Base-by-base conservation (phyloP, 2,329 filamentous ascomycete species). In the Claviceps sp. region DNA sequence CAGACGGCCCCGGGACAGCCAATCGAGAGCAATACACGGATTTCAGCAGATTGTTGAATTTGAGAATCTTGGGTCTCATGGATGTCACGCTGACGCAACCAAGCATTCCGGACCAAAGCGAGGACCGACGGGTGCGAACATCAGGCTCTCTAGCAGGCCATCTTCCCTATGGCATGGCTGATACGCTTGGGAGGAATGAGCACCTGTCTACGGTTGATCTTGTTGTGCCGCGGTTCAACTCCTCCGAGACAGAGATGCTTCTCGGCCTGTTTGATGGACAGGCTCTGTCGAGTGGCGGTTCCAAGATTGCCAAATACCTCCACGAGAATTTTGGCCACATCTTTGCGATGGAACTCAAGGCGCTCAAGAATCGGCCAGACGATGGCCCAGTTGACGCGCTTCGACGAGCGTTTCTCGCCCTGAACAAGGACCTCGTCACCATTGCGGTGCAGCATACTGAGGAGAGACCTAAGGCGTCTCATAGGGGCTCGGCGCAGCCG, bases 201-300 rank as follows among this genome's bases (percentile, higher is more conserved):
- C 93, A 98, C 65, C 71, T 98, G 50, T 97, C 93, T 5, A 95
- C 90, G 2, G 85, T 97, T 54, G 93, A 98, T 65, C 84, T 98
- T 70, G 89, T 98, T 19, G 87, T 97, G 34, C 93, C 93, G 11
- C 82, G 88, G 46, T 93, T 96, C 70, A 86, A 90, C 62, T 87
- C 89, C 16, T 87, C 86, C 50, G 89, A 97, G 59, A 85, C 88
- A 44, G 90, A 97, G 66, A 90, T 88, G 45, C 76, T 98, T 1
- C 72, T 98, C 46, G 93, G 91, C n/a, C 77, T 98, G 67, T 98
- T 98, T 62, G 94, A 98, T 64, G 93, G 93, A 3, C 88, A 96
- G 64, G 80, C 84, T n/a, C 75, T 94, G 53, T 87, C 88, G 2
- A 89, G 81, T 55, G 87, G 90, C 55, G 94, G 93, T 44, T 96